Evolutionary conservation across 805 yeast species (phyloP).

Genomic region (Candida caryicola): DNA sequence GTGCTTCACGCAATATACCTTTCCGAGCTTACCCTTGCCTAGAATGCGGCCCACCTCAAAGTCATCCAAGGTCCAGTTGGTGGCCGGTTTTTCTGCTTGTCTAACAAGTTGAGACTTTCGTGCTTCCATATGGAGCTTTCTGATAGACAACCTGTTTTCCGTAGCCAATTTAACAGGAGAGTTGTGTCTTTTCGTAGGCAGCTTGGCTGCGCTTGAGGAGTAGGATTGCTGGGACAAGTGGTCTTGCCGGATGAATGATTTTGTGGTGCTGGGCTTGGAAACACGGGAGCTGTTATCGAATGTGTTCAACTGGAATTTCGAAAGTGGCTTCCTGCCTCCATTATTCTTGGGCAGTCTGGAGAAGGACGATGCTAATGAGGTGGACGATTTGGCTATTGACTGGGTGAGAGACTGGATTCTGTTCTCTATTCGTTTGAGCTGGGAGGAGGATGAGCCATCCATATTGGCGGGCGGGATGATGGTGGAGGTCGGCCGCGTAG

Average conservation of each 20-base stretch:
- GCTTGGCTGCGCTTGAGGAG: neutral
- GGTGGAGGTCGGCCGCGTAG: neutral
- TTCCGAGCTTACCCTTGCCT: conserved; percentile 93
- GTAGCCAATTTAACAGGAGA: neutral
- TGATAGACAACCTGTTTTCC: neutral
- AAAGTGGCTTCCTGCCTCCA: conserved; percentile 12
- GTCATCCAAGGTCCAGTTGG: conserved; percentile 44
- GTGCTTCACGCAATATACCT: conserved; percentile 85
- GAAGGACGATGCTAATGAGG: conserved; percentile 1
- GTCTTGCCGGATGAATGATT: conserved; percentile 2
- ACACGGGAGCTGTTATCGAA: conserved; percentile 6
- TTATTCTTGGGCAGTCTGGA: neutral
- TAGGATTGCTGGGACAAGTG: conserved; percentile 1
- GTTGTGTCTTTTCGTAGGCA: neutral
- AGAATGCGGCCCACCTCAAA: conserved; percentile 85
- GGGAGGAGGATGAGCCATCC: conserved; percentile 11
- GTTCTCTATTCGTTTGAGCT: conserved; percentile 20
- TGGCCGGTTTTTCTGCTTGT: neutral
- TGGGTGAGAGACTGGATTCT: conserved; percentile 19
- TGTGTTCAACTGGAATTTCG: conserved; percentile 14
- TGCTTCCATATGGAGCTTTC: neutral
- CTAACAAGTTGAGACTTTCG: neutral
- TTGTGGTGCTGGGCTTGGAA: conserved; percentile 1
- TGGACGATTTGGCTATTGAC: conserved; percentile 8
- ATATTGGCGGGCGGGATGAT: neutral